Base-by-base conservation (phyloP, 202 grass and related monocot species). In the Musa balbisiana region DNA sequence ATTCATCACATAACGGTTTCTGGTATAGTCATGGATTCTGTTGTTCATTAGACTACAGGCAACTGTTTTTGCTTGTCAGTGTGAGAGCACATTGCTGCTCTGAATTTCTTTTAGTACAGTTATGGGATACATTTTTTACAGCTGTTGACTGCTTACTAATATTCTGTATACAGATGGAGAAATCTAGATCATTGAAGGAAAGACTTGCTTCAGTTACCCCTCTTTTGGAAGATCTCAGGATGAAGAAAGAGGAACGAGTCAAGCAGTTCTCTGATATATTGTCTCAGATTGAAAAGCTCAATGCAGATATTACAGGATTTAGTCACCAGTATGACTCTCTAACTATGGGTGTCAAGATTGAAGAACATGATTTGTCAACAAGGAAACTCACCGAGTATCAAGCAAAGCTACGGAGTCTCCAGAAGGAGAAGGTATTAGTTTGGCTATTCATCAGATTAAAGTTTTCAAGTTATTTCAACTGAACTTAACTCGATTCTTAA, bases 321-420 rank as follows among this genome's bases (percentile, higher is more conserved):
- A 24, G 21, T 24, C 14, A 24, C 59, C 59, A 26, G 19, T 21
- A 51, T 64, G 43, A 64, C 20, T 9, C 23, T 24, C 68, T 72
- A 3, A 76, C 75, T 3, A 62, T 5, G 1, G 17, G 1, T 76
- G 1, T 51, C 11, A 52, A 59, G 20, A 22, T 52, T 65, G 74
- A 76, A 76, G 74, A 76, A 21, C 43, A 76, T 64, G 74, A 76
- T 64, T 64, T 76, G 59, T 76, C 74, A 51, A 76, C 49, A 23
- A 65, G 74, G 60, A 76, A 76, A 16, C 74, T 76, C 20, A 24
- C n/a, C 19, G 74, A 65, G 21, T 65, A 52, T 24, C 74, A 76
- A 50, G 20, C 74, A 64, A 63, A 52, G 16, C 60, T 76, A 21
- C 74, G 60, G 24, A 60, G 14, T 64, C 74, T 76, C 20, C 74